phyloP scores from a whole-genome alignment of 495 filamentous ascomycete genomes.

The Parachaetomium inaequale region DNA sequence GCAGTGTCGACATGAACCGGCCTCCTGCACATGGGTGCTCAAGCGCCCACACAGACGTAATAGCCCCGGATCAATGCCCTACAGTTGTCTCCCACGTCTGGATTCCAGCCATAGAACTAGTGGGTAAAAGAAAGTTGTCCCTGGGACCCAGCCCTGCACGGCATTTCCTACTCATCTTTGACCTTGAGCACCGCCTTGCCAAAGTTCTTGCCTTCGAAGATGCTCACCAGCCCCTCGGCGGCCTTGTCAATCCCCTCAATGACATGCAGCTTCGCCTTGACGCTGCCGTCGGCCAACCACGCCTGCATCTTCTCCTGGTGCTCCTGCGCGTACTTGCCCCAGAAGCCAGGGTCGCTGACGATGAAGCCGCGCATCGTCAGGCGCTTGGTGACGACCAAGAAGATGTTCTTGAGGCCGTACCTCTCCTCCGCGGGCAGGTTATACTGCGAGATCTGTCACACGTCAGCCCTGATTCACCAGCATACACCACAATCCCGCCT shows the following conservation, averaged over 20 bases:
- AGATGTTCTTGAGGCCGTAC: slow-evolving; percentile 69
- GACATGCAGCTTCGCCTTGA: slow-evolving; percentile 67
- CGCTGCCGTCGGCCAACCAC: slow-evolving; percentile 80
- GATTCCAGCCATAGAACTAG: too few species aligned
- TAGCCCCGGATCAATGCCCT: too few species aligned
- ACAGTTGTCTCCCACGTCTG: too few species aligned
- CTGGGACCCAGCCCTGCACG: background rate
- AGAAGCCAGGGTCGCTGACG: slow-evolving; percentile 58
- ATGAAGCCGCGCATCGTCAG: slow-evolving; percentile 72
- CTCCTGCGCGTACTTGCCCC: slow-evolving; percentile 64
- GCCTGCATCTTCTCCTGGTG: slow-evolving; percentile 77
- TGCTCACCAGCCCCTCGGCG: slow-evolving; percentile 75
- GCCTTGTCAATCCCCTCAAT: slow-evolving; percentile 82
- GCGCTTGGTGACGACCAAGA: slow-evolving; percentile 45
- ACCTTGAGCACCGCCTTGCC: slow-evolving; percentile 87
- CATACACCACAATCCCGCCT: slow-evolving; percentile 11
- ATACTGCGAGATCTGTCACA: slow-evolving; percentile 64
- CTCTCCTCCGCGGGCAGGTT: slow-evolving; percentile 55
- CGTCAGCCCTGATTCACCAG: slow-evolving; percentile 7
- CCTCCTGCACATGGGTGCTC: too few species aligned
- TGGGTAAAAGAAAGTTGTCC: too few species aligned
- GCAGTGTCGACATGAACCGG: too few species aligned
- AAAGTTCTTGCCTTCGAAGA: slow-evolving; percentile 85
- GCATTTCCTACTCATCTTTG: slow-evolving; percentile 31
- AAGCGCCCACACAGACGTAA: too few species aligned